Conservation (phyloP, 1,284 basidiomycete species). For the Ceratorhiza oryzae-sativae region DNA sequence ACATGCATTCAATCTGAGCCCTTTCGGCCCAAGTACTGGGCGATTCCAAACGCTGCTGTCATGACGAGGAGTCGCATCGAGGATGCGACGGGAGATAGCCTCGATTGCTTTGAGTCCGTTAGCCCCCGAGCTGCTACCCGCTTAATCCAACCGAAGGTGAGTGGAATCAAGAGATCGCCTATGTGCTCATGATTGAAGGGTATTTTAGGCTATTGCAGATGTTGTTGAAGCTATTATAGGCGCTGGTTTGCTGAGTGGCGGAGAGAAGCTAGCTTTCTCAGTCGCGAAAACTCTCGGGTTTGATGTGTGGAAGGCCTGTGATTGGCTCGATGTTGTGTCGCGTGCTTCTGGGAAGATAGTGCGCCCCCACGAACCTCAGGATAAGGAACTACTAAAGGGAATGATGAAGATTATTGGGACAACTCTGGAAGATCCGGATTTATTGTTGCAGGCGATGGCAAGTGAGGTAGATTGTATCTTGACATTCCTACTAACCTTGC, state of each 20-base stretch:
- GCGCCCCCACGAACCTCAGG: constrained; percentile 48
- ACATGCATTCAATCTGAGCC: constrained; percentile 73
- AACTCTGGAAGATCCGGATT: constrained; percentile 63
- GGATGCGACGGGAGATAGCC: not conserved
- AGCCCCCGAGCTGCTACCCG: not conserved
- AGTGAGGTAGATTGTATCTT: constrained; percentile 44
- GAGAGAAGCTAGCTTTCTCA: constrained; percentile 66
- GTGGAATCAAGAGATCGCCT: not conserved
- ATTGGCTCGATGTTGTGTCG: constrained; percentile 73
- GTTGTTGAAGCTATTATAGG: constrained; percentile 82
- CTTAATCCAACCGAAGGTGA: constrained; percentile 50
- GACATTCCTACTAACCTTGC: not conserved
- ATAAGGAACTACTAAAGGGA: constrained; percentile 54
- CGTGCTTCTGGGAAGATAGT: constrained; percentile 56
- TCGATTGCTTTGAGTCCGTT: not conserved
- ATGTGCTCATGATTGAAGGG: constrained; percentile 34
- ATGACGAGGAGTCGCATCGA: not conserved
- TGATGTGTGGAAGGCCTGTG: constrained; percentile 64
- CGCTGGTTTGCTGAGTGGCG: constrained; percentile 75
- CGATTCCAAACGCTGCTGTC: constrained; percentile 52
- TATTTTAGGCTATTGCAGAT: constrained; percentile 72
- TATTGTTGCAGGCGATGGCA: constrained; percentile 76
- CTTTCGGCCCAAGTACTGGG: constrained; percentile 71
- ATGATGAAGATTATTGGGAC: constrained; percentile 70
- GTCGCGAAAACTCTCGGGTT: constrained; percentile 66